phyloP scores from a whole-genome alignment of 1,284 basidiomycete species.

The Trichosporon faecale region DNA sequence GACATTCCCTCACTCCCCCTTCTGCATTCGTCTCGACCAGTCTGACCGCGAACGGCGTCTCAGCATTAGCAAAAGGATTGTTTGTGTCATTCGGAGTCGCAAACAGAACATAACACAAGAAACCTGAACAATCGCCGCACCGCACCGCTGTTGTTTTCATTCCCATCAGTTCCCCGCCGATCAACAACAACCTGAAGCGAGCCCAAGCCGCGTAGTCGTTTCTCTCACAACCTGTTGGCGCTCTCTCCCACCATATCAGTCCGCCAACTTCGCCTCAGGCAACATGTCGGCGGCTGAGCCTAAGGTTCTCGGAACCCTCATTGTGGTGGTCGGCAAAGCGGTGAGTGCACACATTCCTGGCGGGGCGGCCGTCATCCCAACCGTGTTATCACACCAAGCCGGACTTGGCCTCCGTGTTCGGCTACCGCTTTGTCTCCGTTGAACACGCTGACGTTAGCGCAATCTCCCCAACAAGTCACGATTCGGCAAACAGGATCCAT shows the following conservation, averaged over 20 bases:
- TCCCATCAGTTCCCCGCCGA: neutral
- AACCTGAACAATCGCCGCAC: neutral
- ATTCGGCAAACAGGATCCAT: slow-evolving; percentile 97
- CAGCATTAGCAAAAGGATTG: neutral
- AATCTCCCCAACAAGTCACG: slow-evolving; percentile 90
- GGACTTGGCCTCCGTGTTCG: neutral
- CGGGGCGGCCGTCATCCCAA: neutral
- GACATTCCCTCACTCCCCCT: neutral
- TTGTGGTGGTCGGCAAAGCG: slow-evolving; percentile 91
- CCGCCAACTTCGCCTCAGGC: neutral
- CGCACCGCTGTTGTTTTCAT: neutral
- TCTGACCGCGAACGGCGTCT: neutral
- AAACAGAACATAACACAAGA: neutral
- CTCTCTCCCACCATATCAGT: neutral
- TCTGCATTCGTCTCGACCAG: neutral
- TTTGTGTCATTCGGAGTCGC: neutral
- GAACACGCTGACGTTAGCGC: slow-evolving; percentile 57
- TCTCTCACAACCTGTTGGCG: neutral
- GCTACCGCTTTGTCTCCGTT: neutral
- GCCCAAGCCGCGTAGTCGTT: neutral
- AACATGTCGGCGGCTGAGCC: slow-evolving; percentile 43
- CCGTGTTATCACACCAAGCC: neutral
- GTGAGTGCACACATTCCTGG: slow-evolving; percentile 58
- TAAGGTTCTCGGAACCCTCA: slow-evolving; percentile 84
- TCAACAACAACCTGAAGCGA: neutral